A percentile compares a stretch with the other conserved stretches of the same genome.
These are phyloP conservation scores for Colletotrichum tabaci DNA, from an alignment of 2,329 filamentous ascomycete species.

Conservation along the genomic window DNA sequence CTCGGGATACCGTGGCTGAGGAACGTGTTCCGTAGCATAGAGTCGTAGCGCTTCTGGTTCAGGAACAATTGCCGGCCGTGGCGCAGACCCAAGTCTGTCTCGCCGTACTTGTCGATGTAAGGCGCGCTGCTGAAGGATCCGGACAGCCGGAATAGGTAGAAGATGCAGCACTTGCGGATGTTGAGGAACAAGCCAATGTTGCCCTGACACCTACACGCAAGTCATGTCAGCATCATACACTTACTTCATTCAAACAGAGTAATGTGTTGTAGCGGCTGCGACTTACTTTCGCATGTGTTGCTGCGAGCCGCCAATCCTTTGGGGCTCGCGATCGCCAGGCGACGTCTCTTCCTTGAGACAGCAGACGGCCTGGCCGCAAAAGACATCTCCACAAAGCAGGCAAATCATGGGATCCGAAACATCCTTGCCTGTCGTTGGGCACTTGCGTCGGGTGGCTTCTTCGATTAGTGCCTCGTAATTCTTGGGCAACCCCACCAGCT, in stretches of 20 bases:
- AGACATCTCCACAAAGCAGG: conserved; percentile 95
- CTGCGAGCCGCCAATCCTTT: conserved; percentile 84
- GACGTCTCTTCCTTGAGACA: conserved; percentile 78
- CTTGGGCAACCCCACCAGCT: conserved; percentile 91
- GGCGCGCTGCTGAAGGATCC: conserved; percentile 91
- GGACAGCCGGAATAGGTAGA: conserved; percentile 86
- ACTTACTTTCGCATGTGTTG: conserved; percentile 90
- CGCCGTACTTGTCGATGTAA: conserved; percentile 96
- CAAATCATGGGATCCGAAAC: conserved; percentile 92
- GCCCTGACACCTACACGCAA: conserved; percentile 79
- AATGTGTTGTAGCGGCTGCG: background rate
- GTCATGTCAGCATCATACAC: background rate
- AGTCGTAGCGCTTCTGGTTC: conserved; percentile 94
- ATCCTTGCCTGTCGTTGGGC: conserved; percentile 92
- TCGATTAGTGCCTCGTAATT: conserved; percentile 95
- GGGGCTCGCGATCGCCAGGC: conserved; percentile 57
- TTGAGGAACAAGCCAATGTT: conserved; percentile 96
- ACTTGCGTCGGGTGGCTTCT: conserved; percentile 86
- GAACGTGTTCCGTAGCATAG: conserved; percentile 88
- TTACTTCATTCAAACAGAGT: background rate
- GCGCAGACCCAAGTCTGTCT: conserved; percentile 91
- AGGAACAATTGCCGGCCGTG: conserved; percentile 91
- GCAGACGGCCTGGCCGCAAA: conserved; percentile 94
- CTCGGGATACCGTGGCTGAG: conserved; percentile 89
- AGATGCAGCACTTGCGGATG: conserved; percentile 93